Evolutionary conservation across 2,329 filamentous ascomycete genomes (phyloP).

Genomic region (Ilyonectria sp.): DNA sequence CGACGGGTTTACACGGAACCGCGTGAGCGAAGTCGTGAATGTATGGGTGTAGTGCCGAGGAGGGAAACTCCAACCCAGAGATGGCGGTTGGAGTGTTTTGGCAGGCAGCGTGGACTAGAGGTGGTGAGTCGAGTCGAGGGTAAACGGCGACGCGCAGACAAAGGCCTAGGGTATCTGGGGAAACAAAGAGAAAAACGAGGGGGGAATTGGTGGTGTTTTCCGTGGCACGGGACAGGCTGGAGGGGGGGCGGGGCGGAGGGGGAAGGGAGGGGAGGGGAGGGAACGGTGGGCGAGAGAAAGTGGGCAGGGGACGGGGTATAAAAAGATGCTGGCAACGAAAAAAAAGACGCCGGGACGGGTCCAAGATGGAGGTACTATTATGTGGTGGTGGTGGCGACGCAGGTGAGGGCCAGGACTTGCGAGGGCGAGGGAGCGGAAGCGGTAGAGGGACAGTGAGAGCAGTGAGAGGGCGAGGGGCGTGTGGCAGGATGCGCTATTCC

Average conservation of each 20-base stretch:
- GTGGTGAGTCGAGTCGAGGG: slow-evolving; percentile 44
- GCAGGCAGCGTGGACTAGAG: slow-evolving; percentile 40
- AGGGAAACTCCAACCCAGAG: slow-evolving; percentile 27
- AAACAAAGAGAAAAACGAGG: slow-evolving; percentile 52
- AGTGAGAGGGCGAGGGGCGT: slow-evolving; percentile 26
- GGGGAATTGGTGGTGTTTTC: slow-evolving; percentile 49
- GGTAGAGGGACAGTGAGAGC: slow-evolving; percentile 35
- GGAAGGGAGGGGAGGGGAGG: slow-evolving; percentile 40
- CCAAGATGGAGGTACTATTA: slow-evolving; percentile 45
- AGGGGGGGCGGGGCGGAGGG: slow-evolving; percentile 39
- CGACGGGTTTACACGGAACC: slow-evolving; percentile 46
- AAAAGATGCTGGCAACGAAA: slow-evolving; percentile 47
- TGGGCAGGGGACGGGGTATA: slow-evolving; percentile 50
- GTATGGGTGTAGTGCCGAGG: slow-evolving; percentile 37
- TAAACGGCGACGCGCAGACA: slow-evolving; percentile 41
- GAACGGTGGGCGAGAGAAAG: slow-evolving; percentile 46
- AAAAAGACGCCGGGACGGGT: slow-evolving; percentile 40
- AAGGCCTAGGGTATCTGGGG: slow-evolving; percentile 50
- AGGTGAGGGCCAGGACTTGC: slow-evolving; percentile 39
- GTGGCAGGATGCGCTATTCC: slow-evolving; percentile 46
- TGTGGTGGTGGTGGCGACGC: slow-evolving; percentile 44
- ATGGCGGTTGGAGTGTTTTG: slow-evolving; percentile 28
- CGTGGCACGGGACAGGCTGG: slow-evolving; percentile 50
- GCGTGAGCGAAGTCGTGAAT: slow-evolving; percentile 41
- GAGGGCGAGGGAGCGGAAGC: slow-evolving; percentile 14